phyloP scores from a whole-genome alignment of 73 alveolate genomes.

The Halteria grandinella region DNA sequence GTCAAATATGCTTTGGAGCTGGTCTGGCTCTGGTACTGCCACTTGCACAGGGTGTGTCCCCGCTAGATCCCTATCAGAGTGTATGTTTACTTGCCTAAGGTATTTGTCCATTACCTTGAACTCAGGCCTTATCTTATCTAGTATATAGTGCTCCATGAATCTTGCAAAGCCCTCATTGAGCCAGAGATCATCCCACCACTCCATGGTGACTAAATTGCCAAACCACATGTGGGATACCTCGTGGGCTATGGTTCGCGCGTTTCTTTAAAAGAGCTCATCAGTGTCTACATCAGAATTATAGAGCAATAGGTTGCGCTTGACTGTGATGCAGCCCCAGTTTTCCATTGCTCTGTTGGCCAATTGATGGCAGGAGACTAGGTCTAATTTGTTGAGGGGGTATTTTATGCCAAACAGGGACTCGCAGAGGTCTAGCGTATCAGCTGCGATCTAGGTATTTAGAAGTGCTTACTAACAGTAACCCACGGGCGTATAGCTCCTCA shows the following conservation, averaged over 20 bases:
- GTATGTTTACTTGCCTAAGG: slow-evolving; percentile 55
- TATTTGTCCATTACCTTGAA: slow-evolving; percentile 69
- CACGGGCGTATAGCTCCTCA: too few species aligned
- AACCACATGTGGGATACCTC: slow-evolving; percentile 94
- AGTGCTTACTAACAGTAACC: too few species aligned
- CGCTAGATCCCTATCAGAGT: slow-evolving; percentile 8
- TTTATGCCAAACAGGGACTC: too few species aligned
- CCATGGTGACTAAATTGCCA: slow-evolving; percentile 89
- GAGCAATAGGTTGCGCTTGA: too few species aligned
- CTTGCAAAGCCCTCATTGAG: slow-evolving; percentile 89
- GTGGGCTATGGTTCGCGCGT: slow-evolving; percentile 72
- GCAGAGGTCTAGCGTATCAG: too few species aligned
- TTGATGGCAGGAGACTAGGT: too few species aligned
- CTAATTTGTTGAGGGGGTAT: too few species aligned
- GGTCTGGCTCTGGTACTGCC: slow-evolving; percentile 49
- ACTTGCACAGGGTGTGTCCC: slow-evolving; percentile 63
- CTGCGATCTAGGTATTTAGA: too few species aligned
- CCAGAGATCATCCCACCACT: slow-evolving; percentile 94
- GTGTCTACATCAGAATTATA: too few species aligned
- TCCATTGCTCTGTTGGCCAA: too few species aligned
- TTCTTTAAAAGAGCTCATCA: too few species aligned
- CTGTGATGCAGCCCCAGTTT: too few species aligned
- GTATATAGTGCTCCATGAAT: slow-evolving; percentile 67
- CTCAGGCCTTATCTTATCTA: slow-evolving; percentile 69
- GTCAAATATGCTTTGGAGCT: slow-evolving; percentile 69